Percentiles rank a stretch among this genome's conserved stretches.
Evolutionary conservation across 805 yeast species (phyloP).

Genomic region (Myxozyma nipponensis): DNA sequence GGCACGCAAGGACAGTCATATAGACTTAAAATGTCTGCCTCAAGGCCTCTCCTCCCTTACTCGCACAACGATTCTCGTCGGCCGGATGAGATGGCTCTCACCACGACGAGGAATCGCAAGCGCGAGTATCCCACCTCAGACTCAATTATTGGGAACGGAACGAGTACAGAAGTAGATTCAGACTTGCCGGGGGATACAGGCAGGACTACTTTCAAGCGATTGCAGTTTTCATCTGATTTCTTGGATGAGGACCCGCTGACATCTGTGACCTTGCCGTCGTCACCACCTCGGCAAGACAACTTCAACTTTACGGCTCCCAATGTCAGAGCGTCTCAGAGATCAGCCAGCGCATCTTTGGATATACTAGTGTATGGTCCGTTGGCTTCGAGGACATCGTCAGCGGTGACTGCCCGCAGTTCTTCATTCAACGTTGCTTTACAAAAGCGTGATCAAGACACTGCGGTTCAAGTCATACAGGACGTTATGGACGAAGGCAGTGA

Average conservation of each 20-base stretch:
- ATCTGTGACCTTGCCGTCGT: constrained; percentile 19
- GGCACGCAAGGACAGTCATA: no score
- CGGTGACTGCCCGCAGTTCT: constrained; percentile 9
- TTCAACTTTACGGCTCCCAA: neutral
- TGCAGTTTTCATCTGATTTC: constrained; percentile 5
- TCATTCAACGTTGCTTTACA: constrained; percentile 5
- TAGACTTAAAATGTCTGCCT: neutral
- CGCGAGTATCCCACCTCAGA: constrained; percentile 29
- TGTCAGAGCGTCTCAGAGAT: neutral
- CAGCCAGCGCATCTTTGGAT: neutral
- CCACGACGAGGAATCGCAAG: constrained; percentile 14
- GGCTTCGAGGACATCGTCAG: constrained; percentile 10
- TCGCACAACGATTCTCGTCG: constrained; percentile 23
- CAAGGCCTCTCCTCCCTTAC: constrained; percentile 21
- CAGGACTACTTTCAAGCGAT: constrained; percentile 4
- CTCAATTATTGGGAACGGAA: constrained; percentile 5
- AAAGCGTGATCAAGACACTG: constrained; percentile 1
- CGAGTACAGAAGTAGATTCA: constrained; percentile 10
- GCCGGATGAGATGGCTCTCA: constrained; percentile 16
- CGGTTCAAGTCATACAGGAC: constrained; percentile 15
- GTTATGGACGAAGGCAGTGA: constrained; percentile 28
- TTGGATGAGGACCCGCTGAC: constrained; percentile 9
- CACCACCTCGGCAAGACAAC: constrained; percentile 16
- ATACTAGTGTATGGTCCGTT: constrained; percentile 5
- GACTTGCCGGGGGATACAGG: neutral